Base-by-base conservation (phyloP, 2,329 filamentous ascomycete species). In the Colletotrichum simmondsii region DNA sequence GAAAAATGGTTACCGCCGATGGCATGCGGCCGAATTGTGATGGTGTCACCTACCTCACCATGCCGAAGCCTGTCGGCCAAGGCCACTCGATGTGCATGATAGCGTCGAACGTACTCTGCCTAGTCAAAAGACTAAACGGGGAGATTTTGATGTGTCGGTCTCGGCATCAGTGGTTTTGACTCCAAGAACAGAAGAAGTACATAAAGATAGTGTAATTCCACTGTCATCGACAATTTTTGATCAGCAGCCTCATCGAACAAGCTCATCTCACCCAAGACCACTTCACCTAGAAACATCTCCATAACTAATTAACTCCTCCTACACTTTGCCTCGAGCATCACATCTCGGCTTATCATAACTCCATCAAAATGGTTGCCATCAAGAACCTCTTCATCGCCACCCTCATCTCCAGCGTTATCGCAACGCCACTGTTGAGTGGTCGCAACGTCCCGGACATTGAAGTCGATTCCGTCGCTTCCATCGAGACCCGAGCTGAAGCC, bases 301-400 rank as follows among this genome's bases (percentile, higher is more conserved):
- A 2, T 2, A 5, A 26, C 1, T 24, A 6, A 0, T 42, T 2
- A 19, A 19, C 6, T 16, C 14, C 37, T 19, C 14, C 16, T 42
- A 42, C 16, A 42, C 53, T 30, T 22, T 14, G 0, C 5, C 11
- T 26, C 5, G 58, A 6, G 28, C 3, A 22, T 4, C 7, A 22
- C 3, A 22, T 4, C 7, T 19, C 1, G 24, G 24, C 52, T 35
- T 30, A 56, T 1, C 26, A 60, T 1, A 19, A 35, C 14, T 42
- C 14, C 16, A 42, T 7, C 54, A 72, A 37, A 37, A 72, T 72
- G 70, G 32, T 54, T 24, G 64, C 66, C 22, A n/a, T 65, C 54
- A 70, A 70, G 56, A n/a, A 46, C 22, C 16, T 72, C 28, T 19
- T 70, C 28, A 16, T 72, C 26, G 35, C 60, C 12, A 35, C 66